Evolutionary conservation across 495 filamentous ascomycete species (phyloP), one percentile per base, ranked within the genome.

Genomic region (Neurospora sp.): DNA sequence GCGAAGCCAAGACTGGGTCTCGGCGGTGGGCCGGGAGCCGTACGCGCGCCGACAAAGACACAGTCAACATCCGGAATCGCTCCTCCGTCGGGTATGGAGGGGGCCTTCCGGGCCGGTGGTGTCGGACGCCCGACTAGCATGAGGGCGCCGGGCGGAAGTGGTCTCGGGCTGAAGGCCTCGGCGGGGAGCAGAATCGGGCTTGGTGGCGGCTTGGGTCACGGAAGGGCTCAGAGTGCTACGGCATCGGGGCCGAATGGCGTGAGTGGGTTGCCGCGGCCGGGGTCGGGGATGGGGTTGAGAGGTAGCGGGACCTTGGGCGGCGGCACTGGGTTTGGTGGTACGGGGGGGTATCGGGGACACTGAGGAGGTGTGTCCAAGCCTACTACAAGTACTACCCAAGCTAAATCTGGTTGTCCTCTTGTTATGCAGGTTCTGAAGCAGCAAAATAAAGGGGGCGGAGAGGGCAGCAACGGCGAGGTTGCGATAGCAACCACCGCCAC

Each of bases 281-380:
- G 81, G 70, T 83, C 82, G 71, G 84, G 82, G 38, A 62, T 76
- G 75, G 79, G 79, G 38, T 70, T 86, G 85, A 71, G 87, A 39
- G 86, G 72, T 18, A 71, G 86, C 72, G 89, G 90, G 46, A 90
- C 92, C 91, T 92, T 81, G 90, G 92, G 82, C 86, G 88, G 80
- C 92, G 91, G 90, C 90, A 89, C 71, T 84, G 86, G 74, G 74
- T 77, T 82, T 27, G 79, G 54, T 74, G 71, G 69, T 70, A 71
- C 66, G 39, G 70, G 71, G 18, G 75, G 70, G 37, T 74, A 77
- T 71, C 72, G 75, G 70, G 72, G 40, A 16, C 20, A 72, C 31
- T 66, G 42, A 72, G 39, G 27, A 39, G 40, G 70, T 42, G 23
- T 42, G 35, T 12, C 39, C 27, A 42, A 37, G 39, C 39, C 39